phyloP scores from a whole-genome alignment of 2,329 filamentous ascomycete genomes.

The Pseudogymnoascus verrucosus region DNA sequence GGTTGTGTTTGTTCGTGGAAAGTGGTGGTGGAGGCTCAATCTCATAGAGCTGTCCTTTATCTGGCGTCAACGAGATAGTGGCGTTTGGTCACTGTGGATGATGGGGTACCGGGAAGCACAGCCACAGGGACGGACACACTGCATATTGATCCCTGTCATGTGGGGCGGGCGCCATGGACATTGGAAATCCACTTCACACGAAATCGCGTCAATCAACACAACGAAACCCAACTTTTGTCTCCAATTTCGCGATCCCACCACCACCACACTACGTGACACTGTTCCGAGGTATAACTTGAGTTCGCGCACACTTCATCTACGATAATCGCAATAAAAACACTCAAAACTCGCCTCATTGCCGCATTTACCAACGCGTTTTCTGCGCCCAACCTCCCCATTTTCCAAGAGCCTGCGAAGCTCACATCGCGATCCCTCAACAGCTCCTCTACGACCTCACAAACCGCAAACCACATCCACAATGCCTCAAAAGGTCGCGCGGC shows the following conservation, averaged over 20 bases:
- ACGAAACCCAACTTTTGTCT: not conserved
- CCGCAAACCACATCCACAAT: not conserved
- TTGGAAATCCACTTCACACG: not conserved
- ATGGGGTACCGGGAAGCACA: constrained; percentile 5
- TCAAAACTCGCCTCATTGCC: not conserved
- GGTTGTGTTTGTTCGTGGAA: not conserved
- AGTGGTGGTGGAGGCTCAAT: not conserved
- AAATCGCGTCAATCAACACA: constrained; percentile 4
- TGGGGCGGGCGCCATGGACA: not conserved
- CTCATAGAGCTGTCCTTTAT: constrained; percentile 2
- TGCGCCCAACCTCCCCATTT: not conserved
- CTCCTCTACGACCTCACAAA: not conserved
- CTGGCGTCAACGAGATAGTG: constrained; percentile 1
- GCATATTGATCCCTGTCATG: not conserved
- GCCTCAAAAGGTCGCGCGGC: not conserved
- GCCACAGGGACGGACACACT: not conserved
- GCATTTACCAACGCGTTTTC: not conserved
- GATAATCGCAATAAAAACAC: not conserved
- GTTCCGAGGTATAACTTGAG: not conserved
- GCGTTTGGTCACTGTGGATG: not conserved
- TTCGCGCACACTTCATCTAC: not conserved
- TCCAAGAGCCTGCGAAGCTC: not conserved
- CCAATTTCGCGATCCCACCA: not conserved
- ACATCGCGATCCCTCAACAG: not conserved
- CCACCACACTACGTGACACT: not conserved